Evolutionary conservation across 108 stramenopile genomes (phyloP), one percentile per base, ranked within the genome.

Genomic region (Stephanodiscus minutulus): DNA sequence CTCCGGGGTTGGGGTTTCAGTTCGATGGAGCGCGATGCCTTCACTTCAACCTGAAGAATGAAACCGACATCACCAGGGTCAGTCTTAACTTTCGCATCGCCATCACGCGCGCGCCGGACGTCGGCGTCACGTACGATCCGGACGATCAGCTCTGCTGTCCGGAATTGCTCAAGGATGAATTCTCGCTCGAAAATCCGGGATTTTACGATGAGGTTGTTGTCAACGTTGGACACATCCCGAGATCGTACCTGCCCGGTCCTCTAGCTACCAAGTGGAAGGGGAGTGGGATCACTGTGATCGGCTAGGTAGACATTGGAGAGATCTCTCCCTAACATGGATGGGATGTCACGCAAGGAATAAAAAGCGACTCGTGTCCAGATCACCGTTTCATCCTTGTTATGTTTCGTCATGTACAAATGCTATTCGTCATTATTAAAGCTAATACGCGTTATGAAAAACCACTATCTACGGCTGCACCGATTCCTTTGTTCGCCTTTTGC

Each of bases 11-110:
- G 36, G 87, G 87, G 7, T 89, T 82, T 67, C 65, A 86, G 21
- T 90, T 86, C 53, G 89, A 88, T 65, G 91, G 91, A 18, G 86
- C 88, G 6, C 64, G 86, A 53, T 90, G 89, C 57, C 46, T 87
- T 21, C 89, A 90, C 46, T 93, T 90, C 59, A 81, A 68, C 36
- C 53, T 87, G 25, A 85, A 83, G 48, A 93, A 93, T 48, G 87
- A 85, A 12, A 90, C 89, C n/a, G 65, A 81, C 9, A 36, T 57
- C 15, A 89, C 89, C 10, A 79, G 85, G n/a, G 88, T 90, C 11
- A 85, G 87, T 28, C 58, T 93, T 29, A 88, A 87, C 43, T 91
- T 91, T 77, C 64, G 83, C 24, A 62, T 88, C 79, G 82, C 86
- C 31, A 86, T 88, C 37, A 82, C 85, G 43, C 71, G 73, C 36